These are phyloP conservation scores for Sclerotinia minor DNA, from an alignment of 2,329 filamentous ascomycete species.

Conservation along the genomic window DNA sequence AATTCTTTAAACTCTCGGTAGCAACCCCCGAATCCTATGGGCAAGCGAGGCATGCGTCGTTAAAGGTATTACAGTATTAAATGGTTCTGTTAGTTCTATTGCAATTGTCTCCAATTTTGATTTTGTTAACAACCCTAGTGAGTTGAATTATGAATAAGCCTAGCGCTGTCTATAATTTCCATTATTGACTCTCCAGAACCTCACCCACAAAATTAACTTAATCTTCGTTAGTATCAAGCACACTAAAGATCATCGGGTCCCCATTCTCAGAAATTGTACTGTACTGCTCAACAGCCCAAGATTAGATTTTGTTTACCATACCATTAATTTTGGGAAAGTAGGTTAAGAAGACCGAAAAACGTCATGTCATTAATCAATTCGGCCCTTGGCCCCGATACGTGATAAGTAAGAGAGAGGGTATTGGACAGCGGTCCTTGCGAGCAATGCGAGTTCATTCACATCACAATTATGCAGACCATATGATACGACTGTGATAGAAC, in stretches of 20 bases:
- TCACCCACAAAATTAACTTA: neutral
- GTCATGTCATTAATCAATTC: slow-evolving; percentile 21
- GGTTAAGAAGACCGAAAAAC: neutral
- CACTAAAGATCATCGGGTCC: neutral
- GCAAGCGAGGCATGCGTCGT: neutral
- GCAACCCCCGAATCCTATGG: neutral
- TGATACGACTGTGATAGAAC: slow-evolving; percentile 16
- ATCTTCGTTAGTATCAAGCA: neutral
- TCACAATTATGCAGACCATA: slow-evolving; percentile 21
- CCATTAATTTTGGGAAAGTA: neutral
- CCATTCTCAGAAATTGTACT: neutral
- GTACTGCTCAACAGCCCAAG: neutral
- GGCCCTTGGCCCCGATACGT: slow-evolving; percentile 22
- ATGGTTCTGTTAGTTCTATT: neutral
- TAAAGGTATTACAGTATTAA: neutral
- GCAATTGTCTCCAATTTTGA: slow-evolving; percentile 4
- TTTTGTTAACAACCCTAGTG: neutral
- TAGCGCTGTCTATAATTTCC: slow-evolving; percentile 10
- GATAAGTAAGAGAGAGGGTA: slow-evolving; percentile 14
- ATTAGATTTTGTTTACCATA: neutral
- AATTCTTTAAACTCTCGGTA: slow-evolving; percentile 3
- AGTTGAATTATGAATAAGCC: neutral
- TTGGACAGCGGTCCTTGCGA: slow-evolving; percentile 18
- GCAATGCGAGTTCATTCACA: slow-evolving; percentile 19
- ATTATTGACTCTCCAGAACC: slow-evolving; percentile 1